Evolutionary conservation across 768 basidiomycete species (phyloP).

Genomic region (Termitomyces sp.): DNA sequence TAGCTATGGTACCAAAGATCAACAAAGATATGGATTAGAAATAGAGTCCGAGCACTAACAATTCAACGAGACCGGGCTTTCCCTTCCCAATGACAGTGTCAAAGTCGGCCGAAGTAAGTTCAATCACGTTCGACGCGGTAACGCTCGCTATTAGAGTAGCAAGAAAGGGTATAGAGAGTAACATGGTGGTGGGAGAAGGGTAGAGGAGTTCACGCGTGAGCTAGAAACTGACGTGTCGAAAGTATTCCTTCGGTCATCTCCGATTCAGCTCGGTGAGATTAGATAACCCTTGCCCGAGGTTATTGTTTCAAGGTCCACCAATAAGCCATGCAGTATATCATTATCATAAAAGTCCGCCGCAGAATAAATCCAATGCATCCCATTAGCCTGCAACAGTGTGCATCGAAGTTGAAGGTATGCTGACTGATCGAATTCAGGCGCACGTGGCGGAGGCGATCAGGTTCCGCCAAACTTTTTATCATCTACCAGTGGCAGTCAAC

Average conservation of each 20-base stretch:
- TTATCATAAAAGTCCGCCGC: not conserved
- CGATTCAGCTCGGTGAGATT: constrained; percentile 1
- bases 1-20: constrained; percentile 43
- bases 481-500: not conserved
- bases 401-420: not conserved
- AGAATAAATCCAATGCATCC: not conserved
- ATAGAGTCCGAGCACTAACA: constrained; percentile 49
- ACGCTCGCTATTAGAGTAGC: constrained; percentile 51
- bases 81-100: constrained; percentile 72
- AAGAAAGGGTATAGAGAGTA: constrained; percentile 51
- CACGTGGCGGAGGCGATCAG: constrained; percentile 8
- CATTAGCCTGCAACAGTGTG: too few relatives aligned
- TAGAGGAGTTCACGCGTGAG: constrained; percentile 4
- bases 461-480: constrained; percentile 16
- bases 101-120: constrained; percentile 74
- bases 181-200: constrained; percentile 45
- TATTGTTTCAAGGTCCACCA: not conserved
- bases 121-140: constrained; percentile 79
- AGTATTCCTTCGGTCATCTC: constrained; percentile 18
- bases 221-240: constrained; percentile 17
- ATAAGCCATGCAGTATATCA: not conserved
- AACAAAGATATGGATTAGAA: constrained; percentile 2
- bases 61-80: constrained; percentile 85
- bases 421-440: not conserved
- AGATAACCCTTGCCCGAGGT: not conserved